These are phyloP conservation scores for Wickerhamiella nectarea DNA, from an alignment of 805 yeast species.

Conservation along the genomic window DNA sequence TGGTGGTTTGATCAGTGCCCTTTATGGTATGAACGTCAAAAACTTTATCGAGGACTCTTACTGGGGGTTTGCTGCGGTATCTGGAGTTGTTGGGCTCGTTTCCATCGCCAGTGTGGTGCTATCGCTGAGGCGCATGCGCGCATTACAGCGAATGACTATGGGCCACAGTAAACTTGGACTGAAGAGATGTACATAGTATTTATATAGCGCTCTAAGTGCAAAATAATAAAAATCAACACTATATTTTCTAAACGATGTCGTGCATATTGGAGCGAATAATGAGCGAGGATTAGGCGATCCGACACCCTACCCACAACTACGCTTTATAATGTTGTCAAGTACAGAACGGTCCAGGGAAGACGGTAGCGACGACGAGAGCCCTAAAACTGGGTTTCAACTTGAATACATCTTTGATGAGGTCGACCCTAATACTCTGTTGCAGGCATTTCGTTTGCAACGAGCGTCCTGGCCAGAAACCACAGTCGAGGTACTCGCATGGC, in stretches of 20 bases:
- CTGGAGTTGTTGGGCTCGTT: slow-evolving; percentile 33
- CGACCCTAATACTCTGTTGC: not conserved
- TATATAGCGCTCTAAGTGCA: too few species aligned
- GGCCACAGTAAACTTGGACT: not conserved
- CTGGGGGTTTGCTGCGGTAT: slow-evolving; percentile 49
- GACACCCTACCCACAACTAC: too few species aligned
- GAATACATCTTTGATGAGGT: not conserved
- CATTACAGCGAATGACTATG: slow-evolving; percentile 63
- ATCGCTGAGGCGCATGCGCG: slow-evolving; percentile 45
- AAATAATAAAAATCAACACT: too few species aligned
- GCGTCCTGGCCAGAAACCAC: not conserved
- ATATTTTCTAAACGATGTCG: too few species aligned
- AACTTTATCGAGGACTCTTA: slow-evolving; percentile 78
- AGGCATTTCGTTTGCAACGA: not conserved
- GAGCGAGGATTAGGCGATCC: too few species aligned
- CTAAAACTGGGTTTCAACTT: too few species aligned
- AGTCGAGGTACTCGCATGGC: not conserved
- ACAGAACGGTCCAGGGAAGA: too few species aligned
- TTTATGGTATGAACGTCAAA: slow-evolving; percentile 92
- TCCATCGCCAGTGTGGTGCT: slow-evolving; percentile 35
- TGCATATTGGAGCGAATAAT: too few species aligned
- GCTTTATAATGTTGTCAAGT: too few species aligned
- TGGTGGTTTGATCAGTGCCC: slow-evolving; percentile 66
- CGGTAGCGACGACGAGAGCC: too few species aligned
- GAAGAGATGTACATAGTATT: not conserved